Base-by-base conservation (phyloP, 192 early-diverging fungal genomes). In the Diversispora epigaea region DNA sequence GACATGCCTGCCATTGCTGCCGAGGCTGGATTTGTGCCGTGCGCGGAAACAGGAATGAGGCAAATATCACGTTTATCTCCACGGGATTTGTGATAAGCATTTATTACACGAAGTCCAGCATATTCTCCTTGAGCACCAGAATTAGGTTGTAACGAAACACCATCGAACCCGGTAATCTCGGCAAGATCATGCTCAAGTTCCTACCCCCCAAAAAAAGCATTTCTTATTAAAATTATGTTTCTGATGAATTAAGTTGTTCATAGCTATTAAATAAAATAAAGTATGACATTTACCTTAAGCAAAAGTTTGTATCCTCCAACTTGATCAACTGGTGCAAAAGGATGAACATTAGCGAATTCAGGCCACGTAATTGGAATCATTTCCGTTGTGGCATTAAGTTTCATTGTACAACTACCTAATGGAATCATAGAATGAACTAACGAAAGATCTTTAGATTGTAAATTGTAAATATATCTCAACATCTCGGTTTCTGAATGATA, bases 291-390 rank as follows among this genome's bases (percentile, higher is more conserved):
- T 75, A 75, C 62, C 46, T 87, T 79, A 58, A 96, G 86, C 90
- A 99, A 89, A 49, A 91, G 89, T 47, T 89, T 81, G 82, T 99
- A 99, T 46, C 98, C 98, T 70, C 89, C 87, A n/a, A 96, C 90
- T 84, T 99, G 98, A 58, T 97, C 92, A 54, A 84, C 76, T 47
- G 98, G 98, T 9, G 93, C 98, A 78, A 99, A 99, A 68, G 98
- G 98, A 83, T 99, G 98, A 68, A 99, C 90, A 80, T 89, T 87
- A 76, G 88, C 88, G 77, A 99, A 97, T 79, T 98, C 96, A 50
- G 98, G 95, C 94, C 95, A 98, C 25, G 98, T 98, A 58, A 99
- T 90, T n/a, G 98, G 98, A 78, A 99, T 99, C 93, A 99, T 97
- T 86, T 99, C 95, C 22, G 94, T 94, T 52, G 98, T 98, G 58